A percentile compares a stretch with the other conserved stretches of the same genome.
These are phyloP conservation scores for Lachnellula arida DNA, from an alignment of 2,329 filamentous ascomycete species.

Conservation along the genomic window DNA sequence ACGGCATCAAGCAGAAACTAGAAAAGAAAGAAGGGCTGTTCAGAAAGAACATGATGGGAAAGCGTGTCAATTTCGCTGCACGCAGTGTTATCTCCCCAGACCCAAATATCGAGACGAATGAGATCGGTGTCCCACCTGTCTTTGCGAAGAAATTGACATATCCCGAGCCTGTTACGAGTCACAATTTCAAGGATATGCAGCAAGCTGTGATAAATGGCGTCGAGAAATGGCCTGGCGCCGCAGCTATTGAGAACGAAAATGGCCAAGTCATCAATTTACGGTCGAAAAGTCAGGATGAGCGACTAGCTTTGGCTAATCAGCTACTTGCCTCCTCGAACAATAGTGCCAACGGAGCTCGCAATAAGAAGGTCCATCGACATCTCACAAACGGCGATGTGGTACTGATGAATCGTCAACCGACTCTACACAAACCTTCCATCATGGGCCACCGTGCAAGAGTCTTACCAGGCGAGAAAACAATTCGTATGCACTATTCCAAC, in stretches of 20 bases:
- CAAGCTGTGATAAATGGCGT: conserved; percentile 93
- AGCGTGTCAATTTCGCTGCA: conserved; percentile 97
- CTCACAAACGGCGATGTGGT: conserved; percentile 96
- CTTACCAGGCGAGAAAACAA: conserved; percentile 88
- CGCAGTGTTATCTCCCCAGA: conserved; percentile 97
- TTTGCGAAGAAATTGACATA: conserved; percentile 96
- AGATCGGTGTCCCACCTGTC: conserved; percentile 97
- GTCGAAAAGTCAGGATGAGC: conserved; percentile 82
- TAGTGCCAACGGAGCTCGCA: conserved; percentile 68
- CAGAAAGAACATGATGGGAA: conserved; percentile 99
- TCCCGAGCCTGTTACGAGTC: conserved; percentile 92
- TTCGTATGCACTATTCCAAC: conserved; percentile 99
- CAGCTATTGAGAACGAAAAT: conserved; percentile 92
- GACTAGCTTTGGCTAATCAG: conserved; percentile 85
- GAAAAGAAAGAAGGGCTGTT: conserved; percentile 99
- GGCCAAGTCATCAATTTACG: conserved; percentile 85
- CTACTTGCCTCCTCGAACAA: conserved; percentile 79
- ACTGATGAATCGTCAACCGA: conserved; percentile 97
- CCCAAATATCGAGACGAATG: conserved; percentile 97
- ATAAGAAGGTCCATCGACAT: conserved; percentile 96
- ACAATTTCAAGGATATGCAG: conserved; percentile 94
- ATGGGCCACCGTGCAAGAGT: conserved; percentile 96
- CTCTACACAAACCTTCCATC: conserved; percentile 96
- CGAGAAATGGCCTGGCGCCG: conserved; percentile 89
- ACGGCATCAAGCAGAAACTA: conserved; percentile 94